A percentile compares a stretch with the other conserved stretches of the same genome.
These are phyloP conservation scores for Pseudozyma flocculosa DNA, from an alignment of 1,284 basidiomycete genomes.

Conservation along the genomic window DNA sequence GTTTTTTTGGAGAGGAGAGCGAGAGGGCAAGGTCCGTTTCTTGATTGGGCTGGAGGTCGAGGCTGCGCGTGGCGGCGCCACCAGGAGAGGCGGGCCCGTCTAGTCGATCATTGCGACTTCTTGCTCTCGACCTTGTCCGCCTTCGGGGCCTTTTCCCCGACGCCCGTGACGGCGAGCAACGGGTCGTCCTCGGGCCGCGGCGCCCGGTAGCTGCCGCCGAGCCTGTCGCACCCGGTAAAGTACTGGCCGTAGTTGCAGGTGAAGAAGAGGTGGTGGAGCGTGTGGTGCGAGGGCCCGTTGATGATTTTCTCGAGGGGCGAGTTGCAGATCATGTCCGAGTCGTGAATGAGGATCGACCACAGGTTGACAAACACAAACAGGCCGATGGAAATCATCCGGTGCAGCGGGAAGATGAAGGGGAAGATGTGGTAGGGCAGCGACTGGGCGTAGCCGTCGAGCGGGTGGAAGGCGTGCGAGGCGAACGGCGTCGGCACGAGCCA, in stretches of 20 bases:
- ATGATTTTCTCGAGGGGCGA: conserved; percentile 84
- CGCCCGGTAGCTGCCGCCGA: conserved; percentile 80
- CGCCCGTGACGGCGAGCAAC: conserved; percentile 62
- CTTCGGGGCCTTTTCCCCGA: conserved; percentile 16
- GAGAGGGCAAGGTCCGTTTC: too few relatives aligned
- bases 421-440: conserved; percentile 94
- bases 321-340: conserved; percentile 99
- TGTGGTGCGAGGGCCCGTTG: conserved; percentile 97
- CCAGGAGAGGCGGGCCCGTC: too few relatives aligned
- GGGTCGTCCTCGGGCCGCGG: conserved; percentile 83
- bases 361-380: conserved; percentile 57
- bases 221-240: conserved; percentile 91
- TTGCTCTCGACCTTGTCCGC: conserved; percentile 7
- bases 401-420: conserved; percentile 86
- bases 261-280: conserved; percentile 92
- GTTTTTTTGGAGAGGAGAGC: too few relatives aligned
- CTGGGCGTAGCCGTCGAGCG: conserved; percentile 89
- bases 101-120: conserved; percentile 35
- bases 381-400: conserved; percentile 60
- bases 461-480: conserved; percentile 96
- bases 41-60: too few relatives aligned
- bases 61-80: too few relatives aligned
- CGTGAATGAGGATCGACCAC: conserved; percentile 70
- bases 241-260: conserved; percentile 94
- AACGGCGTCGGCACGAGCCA: conserved; percentile 98